These are phyloP conservation scores for Fusarium metavorans DNA, from an alignment of 2,329 filamentous ascomycete species.

Conservation along the genomic window DNA sequence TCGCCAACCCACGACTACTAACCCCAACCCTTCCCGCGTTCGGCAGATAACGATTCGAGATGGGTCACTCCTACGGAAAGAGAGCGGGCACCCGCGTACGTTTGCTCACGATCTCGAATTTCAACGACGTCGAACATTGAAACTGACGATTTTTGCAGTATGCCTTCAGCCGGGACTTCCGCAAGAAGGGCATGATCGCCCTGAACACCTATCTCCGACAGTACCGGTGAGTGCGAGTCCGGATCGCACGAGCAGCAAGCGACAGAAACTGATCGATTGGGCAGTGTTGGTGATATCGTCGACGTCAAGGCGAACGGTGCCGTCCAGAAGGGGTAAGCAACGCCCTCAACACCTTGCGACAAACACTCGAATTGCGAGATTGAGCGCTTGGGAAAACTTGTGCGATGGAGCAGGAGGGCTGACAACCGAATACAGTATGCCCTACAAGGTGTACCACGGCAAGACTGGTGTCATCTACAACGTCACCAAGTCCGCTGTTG, in stretches of 20 bases:
- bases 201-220: slow-evolving; percentile 94
- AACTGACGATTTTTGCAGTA: slow-evolving; percentile 63
- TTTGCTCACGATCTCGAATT: slow-evolving; percentile 47
- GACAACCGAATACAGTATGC: slow-evolving; percentile 76
- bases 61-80: slow-evolving; percentile 91
- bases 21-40: slow-evolving; percentile 51
- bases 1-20: slow-evolving; percentile 59
- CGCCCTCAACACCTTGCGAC: slow-evolving; percentile 30
- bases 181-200: slow-evolving; percentile 93
- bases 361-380: slow-evolving; percentile 29
- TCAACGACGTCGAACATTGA: slow-evolving; percentile 45
- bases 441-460: slow-evolving; percentile 99
- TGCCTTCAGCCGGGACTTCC: slow-evolving; percentile 95
- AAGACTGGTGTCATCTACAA: slow-evolving; percentile 99
- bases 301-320: slow-evolving; percentile 99
- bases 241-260: neutral
- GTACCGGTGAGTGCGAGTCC: slow-evolving; percentile 75
- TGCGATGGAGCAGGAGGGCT: slow-evolving; percentile 42
- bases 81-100: slow-evolving; percentile 86
- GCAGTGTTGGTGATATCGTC: slow-evolving; percentile 95
- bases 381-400: slow-evolving; percentile 16
- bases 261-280: slow-evolving; percentile 56
- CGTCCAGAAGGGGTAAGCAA: slow-evolving; percentile 91
- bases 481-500: slow-evolving; percentile 97
- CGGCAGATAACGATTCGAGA: slow-evolving; percentile 69